Evolutionary conservation across 129 eudicot species (phyloP).

Genomic region (Dittrichia graveolens): DNA sequence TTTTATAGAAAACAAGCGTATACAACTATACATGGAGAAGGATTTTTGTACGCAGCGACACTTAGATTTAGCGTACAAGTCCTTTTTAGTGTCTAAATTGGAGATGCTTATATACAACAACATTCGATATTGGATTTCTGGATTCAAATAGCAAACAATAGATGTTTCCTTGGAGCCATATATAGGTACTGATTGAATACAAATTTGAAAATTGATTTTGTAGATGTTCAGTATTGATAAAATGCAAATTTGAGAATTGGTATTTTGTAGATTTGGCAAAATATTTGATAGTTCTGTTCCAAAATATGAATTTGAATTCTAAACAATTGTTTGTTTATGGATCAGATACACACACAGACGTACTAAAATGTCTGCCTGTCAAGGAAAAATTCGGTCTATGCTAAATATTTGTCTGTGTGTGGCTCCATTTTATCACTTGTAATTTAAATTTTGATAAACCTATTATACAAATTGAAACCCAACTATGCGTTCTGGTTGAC

Average conservation of each 20-base stretch:
- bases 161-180: too few species aligned
- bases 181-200: neutral
- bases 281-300: neutral
- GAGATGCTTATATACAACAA: too few species aligned
- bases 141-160: too few species aligned
- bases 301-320: neutral
- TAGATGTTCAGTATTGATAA: neutral
- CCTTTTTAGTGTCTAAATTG: too few species aligned
- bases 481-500: neutral
- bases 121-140: too few species aligned
- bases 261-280: neutral
- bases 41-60: too few species aligned
- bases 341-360: neutral
- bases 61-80: too few species aligned
- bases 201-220: neutral
- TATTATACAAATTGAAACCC: neutral
- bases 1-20: too few species aligned
- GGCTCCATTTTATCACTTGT: neutral
- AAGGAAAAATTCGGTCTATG: neutral
- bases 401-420: neutral
- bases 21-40: too few species aligned
- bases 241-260: neutral
- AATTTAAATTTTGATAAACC: neutral
- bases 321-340: neutral
- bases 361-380: too few species aligned